Base-by-base conservation (phyloP, 805 yeast genomes). In the Saccharomycodes ludwigii region DNA sequence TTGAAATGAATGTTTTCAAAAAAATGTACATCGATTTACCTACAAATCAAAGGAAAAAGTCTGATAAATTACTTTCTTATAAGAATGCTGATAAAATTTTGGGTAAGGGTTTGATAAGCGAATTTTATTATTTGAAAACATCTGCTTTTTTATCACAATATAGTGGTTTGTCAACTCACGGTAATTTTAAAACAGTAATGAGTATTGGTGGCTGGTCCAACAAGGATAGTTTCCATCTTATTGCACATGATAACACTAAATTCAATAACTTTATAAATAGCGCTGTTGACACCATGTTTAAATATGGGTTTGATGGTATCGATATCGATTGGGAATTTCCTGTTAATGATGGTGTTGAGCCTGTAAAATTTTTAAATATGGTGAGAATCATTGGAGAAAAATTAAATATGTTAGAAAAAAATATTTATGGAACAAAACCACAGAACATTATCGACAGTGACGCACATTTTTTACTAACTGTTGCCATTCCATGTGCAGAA, bases 311-410 rank as follows among this genome's bases (percentile, higher is more conserved):
- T 46, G 96, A 91, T 51, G 97, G 98, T 0, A 59, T 88, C 28
- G 97, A 91, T 52, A 58, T 88, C 18, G 98, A 88, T 56, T 88
- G 95, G 95, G 98, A 88, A 54, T 88, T 75, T 46, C 95, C 95
- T 1, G 48, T 53, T 6, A 61, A 51, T 25, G 44, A 48, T 3
- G 46, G 49, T 1, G 18, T 30, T 3, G 75, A 80, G 38, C 71
- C 73, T 1, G 29, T 43, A 0, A 47, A 52, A 23, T 64, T 72
- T 38, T 58, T 67, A 1, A 44, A 48, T 4, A 39, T 83, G 24
- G 51, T 78, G 13, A 41, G 43, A 26, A 37, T 34, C 11, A 41
- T 74, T 17, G 60, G 73, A 25, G 27, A 11, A 1, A 60, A 46
- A 20, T 48, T 80, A 34, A 55, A 61, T 34, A 24, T 36, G 7